Base-by-base conservation (phyloP, 2,329 filamentous ascomycete species). In the Cladophialophora chaetospira region DNA sequence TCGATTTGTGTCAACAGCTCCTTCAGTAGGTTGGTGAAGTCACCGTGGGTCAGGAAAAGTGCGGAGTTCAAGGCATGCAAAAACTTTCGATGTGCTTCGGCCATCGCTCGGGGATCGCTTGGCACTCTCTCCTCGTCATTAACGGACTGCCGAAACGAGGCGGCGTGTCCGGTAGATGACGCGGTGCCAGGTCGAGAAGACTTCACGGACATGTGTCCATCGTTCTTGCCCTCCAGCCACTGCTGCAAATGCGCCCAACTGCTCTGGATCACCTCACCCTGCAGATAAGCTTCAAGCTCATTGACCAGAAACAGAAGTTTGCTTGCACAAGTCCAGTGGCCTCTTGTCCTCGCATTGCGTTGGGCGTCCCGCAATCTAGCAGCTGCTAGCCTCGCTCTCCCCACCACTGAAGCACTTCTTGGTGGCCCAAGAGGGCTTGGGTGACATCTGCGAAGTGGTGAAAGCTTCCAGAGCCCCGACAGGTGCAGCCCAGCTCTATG, bases 301-400 rank as follows among this genome's bases (percentile, higher is more conserved):
- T 89, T 90, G 3, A 97, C 79, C 65, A 97, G 88, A 74, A 96
- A 97, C 3, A 96, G 83, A 1, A 90, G 88, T 2, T 91, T 89
- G 67, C 89, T 91, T 65, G 88, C 88, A 0, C 90, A 95, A 0
- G 91, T 93, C 94, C 94, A 99, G 0, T 93, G 83, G 61, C 86
- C 88, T 13, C 94, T 85, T 80, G 96, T 88, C 0, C 83, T 81
- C 29, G 80, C 78, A 3, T 82, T 80, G 15, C 93, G 82, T 13
- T 76, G 69, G 23, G 84, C 83, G 63, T 86, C 83, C 48, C 88
- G 82, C 64, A 82, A 75, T 25, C 91, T 82, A 9, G 88, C 80
- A 19, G 82, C 75, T 23, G 76, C 77, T 13, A 89, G 80, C 59
- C 83, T 82, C 15, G 80, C 78, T 56, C 83, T 79, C 1, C 87